Evolutionary conservation across 441 rosid species (phyloP).

Genomic region (Viola pubescens): DNA sequence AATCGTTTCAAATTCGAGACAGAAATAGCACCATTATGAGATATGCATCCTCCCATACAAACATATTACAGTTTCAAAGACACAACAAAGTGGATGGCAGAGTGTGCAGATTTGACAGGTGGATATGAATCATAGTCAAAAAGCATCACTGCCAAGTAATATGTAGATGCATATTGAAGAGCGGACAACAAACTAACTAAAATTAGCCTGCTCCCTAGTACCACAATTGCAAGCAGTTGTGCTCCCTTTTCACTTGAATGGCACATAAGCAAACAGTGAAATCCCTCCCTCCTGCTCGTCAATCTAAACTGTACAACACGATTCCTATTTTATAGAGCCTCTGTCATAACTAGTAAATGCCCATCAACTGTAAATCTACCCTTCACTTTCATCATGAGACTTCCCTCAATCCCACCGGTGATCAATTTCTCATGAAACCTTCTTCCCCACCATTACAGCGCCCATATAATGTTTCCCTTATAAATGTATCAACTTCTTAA

Average conservation of each 20-base stretch:
- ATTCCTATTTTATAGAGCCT: constrained; percentile 7
- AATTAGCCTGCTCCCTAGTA: not conserved
- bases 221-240: not conserved
- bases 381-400: not conserved
- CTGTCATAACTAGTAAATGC: not conserved
- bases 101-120: not conserved
- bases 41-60: not conserved
- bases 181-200: not conserved
- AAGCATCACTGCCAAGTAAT: not conserved
- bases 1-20: not conserved
- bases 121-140: not conserved
- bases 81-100: not conserved
- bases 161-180: not conserved
- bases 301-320: constrained; percentile 1
- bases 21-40: not conserved
- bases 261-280: not conserved
- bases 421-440: constrained; percentile 4
- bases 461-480: not conserved
- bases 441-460: not conserved
- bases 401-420: not conserved
- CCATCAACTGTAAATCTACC: not conserved
- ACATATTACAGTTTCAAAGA: not conserved
- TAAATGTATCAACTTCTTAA: not conserved
- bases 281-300: not conserved
- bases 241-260: not conserved